Base-by-base conservation (phyloP, 2,329 filamentous ascomycete genomes). In the Colletotrichum phormii region DNA sequence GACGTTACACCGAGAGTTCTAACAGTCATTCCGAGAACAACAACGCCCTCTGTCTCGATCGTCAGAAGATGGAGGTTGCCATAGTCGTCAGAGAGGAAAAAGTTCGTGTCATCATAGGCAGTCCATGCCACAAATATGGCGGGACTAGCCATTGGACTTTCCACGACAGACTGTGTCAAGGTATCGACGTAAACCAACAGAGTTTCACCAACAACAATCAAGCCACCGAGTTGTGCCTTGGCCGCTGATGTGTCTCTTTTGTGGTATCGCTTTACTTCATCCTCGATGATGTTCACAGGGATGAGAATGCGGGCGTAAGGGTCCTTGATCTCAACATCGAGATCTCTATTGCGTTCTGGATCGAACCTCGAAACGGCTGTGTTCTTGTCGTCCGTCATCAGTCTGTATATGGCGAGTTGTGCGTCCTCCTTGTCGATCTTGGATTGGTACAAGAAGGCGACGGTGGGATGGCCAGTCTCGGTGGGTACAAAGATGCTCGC, bases 51-150 rank as follows among this genome's bases (percentile, higher is more conserved):
- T 2, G 94, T 87, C 15, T 93, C 82, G 13, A 99, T 89, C 80
- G 95, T 95, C 49, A 99, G 85, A n/a, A 98, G 85, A 79, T 96
- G 95, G 29, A 99, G 82, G 62, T 89, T 89, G 18, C 97, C 96
- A 79, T 97, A 98, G 77, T 98, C 95, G 80, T 99, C 97, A 1
- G 93, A 95, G 2, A 99, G 84, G n/a, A 98, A 86, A 84, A 95
- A 98, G 77, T 93, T 89, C 51, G 93, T 92, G 29, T 91, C 90
- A 78, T 98, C 94, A 64, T 97, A 91, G 77, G 92, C 90, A 74
- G 94, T 93, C 95, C 96, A 99, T 2, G 95, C 91, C n/a, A 97
- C 93, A 77, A 97, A 98, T 46, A 98, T 92, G 3, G 93, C 95
- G 0, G 95, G 90, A 69, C 96, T 91, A 0, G 90, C 86, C 2